Evolutionary conservation across 768 basidiomycete genomes (phyloP).

Genomic region (Pholiota conissans): DNA sequence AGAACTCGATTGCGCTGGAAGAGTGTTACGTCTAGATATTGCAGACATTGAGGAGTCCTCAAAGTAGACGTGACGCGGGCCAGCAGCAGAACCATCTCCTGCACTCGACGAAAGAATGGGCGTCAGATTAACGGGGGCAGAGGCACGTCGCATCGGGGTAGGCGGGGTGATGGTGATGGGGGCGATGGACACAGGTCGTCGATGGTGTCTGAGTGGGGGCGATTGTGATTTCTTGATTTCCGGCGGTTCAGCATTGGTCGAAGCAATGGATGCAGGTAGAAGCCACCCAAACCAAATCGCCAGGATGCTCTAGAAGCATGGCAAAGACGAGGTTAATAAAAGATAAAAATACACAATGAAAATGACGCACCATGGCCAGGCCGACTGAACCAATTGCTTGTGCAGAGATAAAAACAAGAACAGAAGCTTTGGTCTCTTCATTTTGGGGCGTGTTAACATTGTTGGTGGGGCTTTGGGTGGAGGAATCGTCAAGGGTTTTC

Average conservation of each 20-base stretch:
- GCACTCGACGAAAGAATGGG: slow-evolving; percentile 21
- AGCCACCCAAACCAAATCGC: slow-evolving; percentile 45
- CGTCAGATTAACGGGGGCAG: slow-evolving; percentile 21
- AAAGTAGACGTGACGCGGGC: slow-evolving; percentile 31
- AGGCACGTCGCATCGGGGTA: slow-evolving; percentile 18
- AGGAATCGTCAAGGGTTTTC: slow-evolving; percentile 13
- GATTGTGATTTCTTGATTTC: slow-evolving; percentile 16
- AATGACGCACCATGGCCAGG: slow-evolving; percentile 37
- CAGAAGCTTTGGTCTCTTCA: slow-evolving; percentile 15
- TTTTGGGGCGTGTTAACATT: slow-evolving; percentile 5
- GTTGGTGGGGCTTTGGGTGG: slow-evolving; percentile 8
- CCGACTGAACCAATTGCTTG: slow-evolving; percentile 32
- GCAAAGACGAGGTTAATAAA: slow-evolving; percentile 5
- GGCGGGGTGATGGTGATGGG: slow-evolving; percentile 3
- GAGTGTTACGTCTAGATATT: slow-evolving; percentile 21
- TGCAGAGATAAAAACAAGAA: slow-evolving; percentile 34
- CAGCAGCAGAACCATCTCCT: slow-evolving; percentile 12
- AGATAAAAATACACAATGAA: neutral
- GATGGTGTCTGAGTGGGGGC: slow-evolving; percentile 12
- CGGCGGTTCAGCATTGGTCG: slow-evolving; percentile 11
- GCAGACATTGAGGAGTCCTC: slow-evolving; percentile 20
- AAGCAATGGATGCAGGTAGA: slow-evolving; percentile 23
- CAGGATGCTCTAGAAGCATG: slow-evolving; percentile 37
- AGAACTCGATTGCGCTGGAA: slow-evolving; percentile 12
- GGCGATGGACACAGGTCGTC: slow-evolving; percentile 8